Base-by-base conservation (phyloP, 1,284 basidiomycete genomes). In the Wallemia ichthyophaga region DNA sequence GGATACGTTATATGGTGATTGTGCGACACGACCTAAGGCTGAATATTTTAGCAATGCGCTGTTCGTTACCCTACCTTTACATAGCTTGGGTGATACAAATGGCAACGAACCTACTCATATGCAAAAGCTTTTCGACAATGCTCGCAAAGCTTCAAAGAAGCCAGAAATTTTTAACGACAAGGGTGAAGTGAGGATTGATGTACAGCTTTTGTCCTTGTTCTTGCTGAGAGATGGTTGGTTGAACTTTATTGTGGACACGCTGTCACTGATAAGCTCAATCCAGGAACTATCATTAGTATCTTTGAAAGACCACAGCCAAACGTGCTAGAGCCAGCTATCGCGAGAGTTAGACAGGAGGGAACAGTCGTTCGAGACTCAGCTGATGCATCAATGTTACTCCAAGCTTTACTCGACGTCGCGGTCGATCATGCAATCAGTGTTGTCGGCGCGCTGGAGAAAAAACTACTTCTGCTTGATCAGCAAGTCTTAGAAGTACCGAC, bases 371-470 rank as follows among this genome's bases (percentile, higher is more conserved):
- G 63, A 11, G 53, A 60, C 9, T 60, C 61, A 21, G 59, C 59
- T 19, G 63, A 64, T 31, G 59, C 58, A 7, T 62, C 61, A 13
- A 64, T 64, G 63, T 57, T 64, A 2, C 57, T 64, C 1, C 62
- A 64, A 57, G 62, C 63, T 2, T 32, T 64, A 3, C 58, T 64
- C 25, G 63, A 64, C 37, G 61, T 63, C 23, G 60, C 60, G 0
- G 63, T 62, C 2, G 63, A 64, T 57, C 59, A 64, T 25, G 56
- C 59, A 1, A 28, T 64, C 7, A 60, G 61, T 31, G 58, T 62
- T 1, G 61, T 61, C 9, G 61, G 60, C 27, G 62, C 59, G 1
- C 61, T 62, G 27, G 31, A 61, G 15, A 55, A 55, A 23, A 59
- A 62, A 21, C 58, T 64, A 1, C 60, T 60, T 33, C 57, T 61